Evolutionary conservation across 257 asterid genomes (phyloP).

Genomic region (Jaltomata sinuosa): DNA sequence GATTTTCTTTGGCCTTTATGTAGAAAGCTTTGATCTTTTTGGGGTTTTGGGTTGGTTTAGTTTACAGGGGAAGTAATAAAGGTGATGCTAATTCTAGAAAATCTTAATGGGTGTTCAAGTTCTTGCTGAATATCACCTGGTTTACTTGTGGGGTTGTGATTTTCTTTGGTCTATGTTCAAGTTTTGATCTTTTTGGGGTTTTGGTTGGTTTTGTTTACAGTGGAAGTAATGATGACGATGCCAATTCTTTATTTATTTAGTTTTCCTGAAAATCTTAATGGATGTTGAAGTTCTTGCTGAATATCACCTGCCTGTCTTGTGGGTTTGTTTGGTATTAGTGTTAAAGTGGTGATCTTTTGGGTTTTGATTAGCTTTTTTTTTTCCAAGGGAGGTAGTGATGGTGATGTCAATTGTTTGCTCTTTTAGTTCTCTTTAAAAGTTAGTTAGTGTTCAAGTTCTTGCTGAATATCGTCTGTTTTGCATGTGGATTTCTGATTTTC

Average conservation of each 20-base stretch:
- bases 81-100: not conserved
- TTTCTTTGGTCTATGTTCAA: not conserved
- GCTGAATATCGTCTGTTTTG: not conserved
- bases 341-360: slow-evolving; percentile 4
- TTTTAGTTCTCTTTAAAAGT: not conserved
- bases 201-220: not conserved
- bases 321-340: not conserved
- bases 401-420: not conserved
- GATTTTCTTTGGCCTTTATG: not conserved
- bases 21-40: slow-evolving; percentile 1
- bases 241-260: not conserved
- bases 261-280: not conserved
- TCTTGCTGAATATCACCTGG: not conserved
- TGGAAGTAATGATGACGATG: not conserved
- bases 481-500: not conserved
- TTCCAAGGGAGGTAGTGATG: not conserved
- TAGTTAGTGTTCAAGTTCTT: not conserved
- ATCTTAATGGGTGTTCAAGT: not conserved
- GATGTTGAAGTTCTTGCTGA: not conserved
- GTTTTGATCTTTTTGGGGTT: not conserved
- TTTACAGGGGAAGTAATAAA: not conserved
- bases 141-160: not conserved
- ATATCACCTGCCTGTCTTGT: not conserved
- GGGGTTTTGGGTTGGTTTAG: not conserved
- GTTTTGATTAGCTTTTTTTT: not conserved